A percentile compares a stretch with the other conserved stretches of the same genome.
Conservation (phyloP, 2,329 filamentous ascomycete genomes). For the Diplodia seriata region DNA sequence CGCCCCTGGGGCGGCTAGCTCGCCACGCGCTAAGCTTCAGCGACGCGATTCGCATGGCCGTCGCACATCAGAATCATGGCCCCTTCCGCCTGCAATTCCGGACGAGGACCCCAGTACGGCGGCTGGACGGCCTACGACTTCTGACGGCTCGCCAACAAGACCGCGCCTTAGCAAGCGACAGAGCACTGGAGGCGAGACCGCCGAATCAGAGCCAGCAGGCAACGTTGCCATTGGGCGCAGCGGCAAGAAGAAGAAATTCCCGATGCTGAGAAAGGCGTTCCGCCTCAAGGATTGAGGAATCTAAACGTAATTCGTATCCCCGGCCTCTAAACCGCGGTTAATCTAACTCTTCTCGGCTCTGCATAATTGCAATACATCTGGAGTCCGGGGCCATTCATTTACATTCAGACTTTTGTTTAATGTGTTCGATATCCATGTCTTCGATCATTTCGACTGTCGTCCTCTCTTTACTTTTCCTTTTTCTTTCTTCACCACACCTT, state of each 20-base stretch:
- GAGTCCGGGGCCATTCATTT: conserved; percentile 17
- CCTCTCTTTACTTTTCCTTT: background rate
- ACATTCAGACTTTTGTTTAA: background rate
- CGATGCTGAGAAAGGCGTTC: conserved; percentile 70
- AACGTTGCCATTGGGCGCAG: conserved; percentile 44
- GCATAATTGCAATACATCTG: conserved; percentile 15
- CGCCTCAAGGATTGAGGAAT: conserved; percentile 59
- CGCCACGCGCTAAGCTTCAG: conserved; percentile 50
- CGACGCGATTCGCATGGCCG: conserved; percentile 48
- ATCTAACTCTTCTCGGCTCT: background rate
- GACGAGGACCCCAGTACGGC: conserved; percentile 35
- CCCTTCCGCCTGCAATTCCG: conserved; percentile 48
- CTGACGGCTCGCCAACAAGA: conserved; percentile 39
- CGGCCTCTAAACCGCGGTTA: conserved; percentile 2
- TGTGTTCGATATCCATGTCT: conserved; percentile 13
- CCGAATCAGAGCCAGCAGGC: conserved; percentile 9
- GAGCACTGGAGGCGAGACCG: conserved; percentile 16
- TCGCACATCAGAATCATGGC: conserved; percentile 52
- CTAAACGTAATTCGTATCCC: background rate
- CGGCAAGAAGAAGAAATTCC: conserved; percentile 71
- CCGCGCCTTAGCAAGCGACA: conserved; percentile 38
- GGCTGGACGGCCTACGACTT: conserved; percentile 41
- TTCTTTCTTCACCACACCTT: conserved; percentile 13
- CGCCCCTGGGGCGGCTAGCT: conserved; percentile 41
- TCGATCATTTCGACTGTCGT: background rate